Evolutionary conservation across 768 basidiomycete genomes (phyloP), one percentile per base, ranked within the genome.

Genomic region (Hypholoma sublateritium): DNA sequence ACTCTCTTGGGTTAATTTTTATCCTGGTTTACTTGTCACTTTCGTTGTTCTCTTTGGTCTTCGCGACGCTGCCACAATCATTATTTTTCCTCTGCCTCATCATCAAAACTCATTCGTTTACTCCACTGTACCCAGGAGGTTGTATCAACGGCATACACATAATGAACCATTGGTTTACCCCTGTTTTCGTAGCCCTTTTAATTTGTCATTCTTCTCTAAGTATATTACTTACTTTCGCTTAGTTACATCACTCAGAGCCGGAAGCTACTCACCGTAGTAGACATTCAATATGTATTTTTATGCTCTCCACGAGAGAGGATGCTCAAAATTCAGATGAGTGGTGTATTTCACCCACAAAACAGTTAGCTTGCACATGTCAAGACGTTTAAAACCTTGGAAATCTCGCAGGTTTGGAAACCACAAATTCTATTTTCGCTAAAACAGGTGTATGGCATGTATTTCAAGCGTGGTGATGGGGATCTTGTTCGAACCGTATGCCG

Each of bases 401-500:
- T 35, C 22, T 42, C 19, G 44, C 14, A 41, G 12, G 19, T n/a
- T 39, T 14, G n/a, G 35, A 42, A 55, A 43, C 25, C 39, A 58
- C 22, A 28, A 50, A 52, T 51, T 61, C 60, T 65, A 60, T 28
- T 65, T 57, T 62, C 57, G 50, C 50, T 41, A 58, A 43, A 59
- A 51, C 58, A 49, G 55, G 43, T 51, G 43, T 54, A 58, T 13
- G 45, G 48, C 28, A 57, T 45, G 45, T 24, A 43, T 71, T 71
- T 79, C 70, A 76, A 71, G 90, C 87, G 62, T 92, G 87, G 69
- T 91, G 86, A 68, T 93, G 88, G 41, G 82, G 88, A 19, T 82
- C 86, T 72, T 94, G 92, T 71, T 96, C 89, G 68, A 93, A 97
- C 50, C 88, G 90, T 52, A 96, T 81, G 44, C 95, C 95, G 65